Percentiles rank a stretch among this genome's conserved stretches.
Conservation (phyloP, 2,329 filamentous ascomycete genomes). For the Raffaelea arxii region DNA sequence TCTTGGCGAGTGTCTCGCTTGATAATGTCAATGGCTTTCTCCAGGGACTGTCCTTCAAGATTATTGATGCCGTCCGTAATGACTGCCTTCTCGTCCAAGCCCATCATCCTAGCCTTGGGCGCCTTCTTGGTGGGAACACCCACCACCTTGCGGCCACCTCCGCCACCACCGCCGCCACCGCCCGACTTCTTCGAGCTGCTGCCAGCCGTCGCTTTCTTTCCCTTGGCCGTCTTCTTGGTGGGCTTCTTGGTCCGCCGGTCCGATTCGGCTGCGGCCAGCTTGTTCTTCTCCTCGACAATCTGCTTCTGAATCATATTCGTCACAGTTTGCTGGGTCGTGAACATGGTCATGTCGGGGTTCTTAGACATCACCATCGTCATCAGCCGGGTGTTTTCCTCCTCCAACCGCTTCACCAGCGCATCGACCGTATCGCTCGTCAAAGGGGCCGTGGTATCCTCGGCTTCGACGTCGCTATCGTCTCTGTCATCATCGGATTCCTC, state of each 20-base stretch:
- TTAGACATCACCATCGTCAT: slow-evolving; percentile 41
- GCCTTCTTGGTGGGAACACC: slow-evolving; percentile 31
- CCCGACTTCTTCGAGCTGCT: slow-evolving; percentile 13
- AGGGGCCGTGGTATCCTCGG: slow-evolving; percentile 42
- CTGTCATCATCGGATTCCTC: slow-evolving; percentile 65
- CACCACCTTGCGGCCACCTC: slow-evolving; percentile 23
- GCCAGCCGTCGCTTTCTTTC: slow-evolving; percentile 26
- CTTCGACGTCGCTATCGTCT: slow-evolving; percentile 54
- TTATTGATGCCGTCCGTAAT: slow-evolving; percentile 80
- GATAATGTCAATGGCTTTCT: slow-evolving; percentile 79
- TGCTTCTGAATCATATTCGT: slow-evolving; percentile 59
- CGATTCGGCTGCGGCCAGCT: slow-evolving; percentile 41
- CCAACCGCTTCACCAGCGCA: slow-evolving; percentile 39
- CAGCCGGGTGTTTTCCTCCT: slow-evolving; percentile 50
- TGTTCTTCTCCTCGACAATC: slow-evolving; percentile 61
- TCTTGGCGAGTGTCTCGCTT: slow-evolving; percentile 71
- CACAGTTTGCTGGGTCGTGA: slow-evolving; percentile 50
- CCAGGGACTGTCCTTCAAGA: slow-evolving; percentile 68
- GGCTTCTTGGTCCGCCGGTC: slow-evolving; percentile 51
- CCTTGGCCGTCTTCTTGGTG: slow-evolving; percentile 47
- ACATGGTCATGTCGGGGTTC: slow-evolving; percentile 39
- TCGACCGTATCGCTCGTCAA: slow-evolving; percentile 38
- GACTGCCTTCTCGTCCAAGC: slow-evolving; percentile 78
- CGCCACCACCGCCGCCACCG: slow-evolving; percentile 11
- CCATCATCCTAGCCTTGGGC: slow-evolving; percentile 49